Evolutionary conservation across 2,329 filamentous ascomycete genomes (phyloP).

Genomic region (Chrysosporium keratinophilum): DNA sequence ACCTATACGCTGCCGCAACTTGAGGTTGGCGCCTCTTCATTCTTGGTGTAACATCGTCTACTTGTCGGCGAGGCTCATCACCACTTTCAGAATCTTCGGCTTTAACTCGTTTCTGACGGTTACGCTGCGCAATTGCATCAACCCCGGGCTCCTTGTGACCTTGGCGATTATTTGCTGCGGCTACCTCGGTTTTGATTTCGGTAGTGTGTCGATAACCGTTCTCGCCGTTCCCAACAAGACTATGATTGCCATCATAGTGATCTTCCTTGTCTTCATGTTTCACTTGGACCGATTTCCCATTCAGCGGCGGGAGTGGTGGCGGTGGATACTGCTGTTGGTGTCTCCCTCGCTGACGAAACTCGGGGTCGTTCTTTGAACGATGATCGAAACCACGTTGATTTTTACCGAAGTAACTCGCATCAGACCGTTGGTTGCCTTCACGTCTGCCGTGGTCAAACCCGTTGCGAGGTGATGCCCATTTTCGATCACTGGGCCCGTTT

Average conservation of each 20-base stretch:
- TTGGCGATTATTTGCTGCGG: not conserved
- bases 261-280: not conserved
- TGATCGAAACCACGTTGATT: not conserved
- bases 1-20: conserved; percentile 34
- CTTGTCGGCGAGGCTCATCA: conserved; percentile 23
- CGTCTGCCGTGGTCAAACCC: not conserved
- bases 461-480: not conserved
- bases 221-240: not conserved
- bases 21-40: conserved; percentile 31
- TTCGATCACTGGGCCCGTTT: not conserved
- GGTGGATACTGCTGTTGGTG: conserved; percentile 1
- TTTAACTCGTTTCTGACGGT: conserved; percentile 14
- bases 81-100: conserved; percentile 18
- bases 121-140: conserved; percentile 7
- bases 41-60: conserved; percentile 26
- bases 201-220: not conserved
- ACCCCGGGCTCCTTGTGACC: conserved; percentile 1
- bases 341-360: not conserved
- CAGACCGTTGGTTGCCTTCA: not conserved
- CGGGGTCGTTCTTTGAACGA: not conserved
- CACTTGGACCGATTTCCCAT: not conserved
- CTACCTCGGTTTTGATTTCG: not conserved
- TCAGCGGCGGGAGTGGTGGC: conserved; percentile 2
- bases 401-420: not conserved
- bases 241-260: not conserved